A percentile compares a stretch with the other conserved stretches of the same genome.
Evolutionary conservation across 2,329 filamentous ascomycete genomes (phyloP).

Genomic region (Gaeumannomyces sp.): DNA sequence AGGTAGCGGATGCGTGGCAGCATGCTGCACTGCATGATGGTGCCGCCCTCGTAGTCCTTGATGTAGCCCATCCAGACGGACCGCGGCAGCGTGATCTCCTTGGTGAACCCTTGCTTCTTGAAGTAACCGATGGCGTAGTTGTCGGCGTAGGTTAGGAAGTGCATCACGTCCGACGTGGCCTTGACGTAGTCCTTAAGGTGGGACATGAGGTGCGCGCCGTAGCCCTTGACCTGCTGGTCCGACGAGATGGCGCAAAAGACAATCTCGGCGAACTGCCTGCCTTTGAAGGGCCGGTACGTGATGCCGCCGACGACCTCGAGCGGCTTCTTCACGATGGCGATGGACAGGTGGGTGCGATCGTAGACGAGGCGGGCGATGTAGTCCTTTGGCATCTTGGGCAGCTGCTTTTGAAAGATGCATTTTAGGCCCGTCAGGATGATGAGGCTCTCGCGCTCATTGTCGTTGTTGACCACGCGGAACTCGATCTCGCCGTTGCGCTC

Average conservation of each 20-base stretch:
- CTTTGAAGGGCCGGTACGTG: conserved; percentile 67
- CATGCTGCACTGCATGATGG: conserved; percentile 76
- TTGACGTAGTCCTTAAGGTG: conserved; percentile 74
- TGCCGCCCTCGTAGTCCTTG: conserved; percentile 74
- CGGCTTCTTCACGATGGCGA: conserved; percentile 70
- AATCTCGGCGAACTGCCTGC: conserved; percentile 67
- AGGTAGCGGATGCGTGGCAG: conserved; percentile 68
- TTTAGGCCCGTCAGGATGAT: conserved; percentile 70
- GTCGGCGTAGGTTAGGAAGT: conserved; percentile 72
- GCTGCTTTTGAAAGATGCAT: conserved; percentile 72
- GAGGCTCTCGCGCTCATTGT: conserved; percentile 59
- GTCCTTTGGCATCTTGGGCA: conserved; percentile 76
- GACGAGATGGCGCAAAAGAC: conserved; percentile 74
- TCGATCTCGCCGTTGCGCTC: conserved; percentile 68
- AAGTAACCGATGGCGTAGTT: conserved; percentile 78
- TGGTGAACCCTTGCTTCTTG: conserved; percentile 74
- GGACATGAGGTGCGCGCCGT: conserved; percentile 71
- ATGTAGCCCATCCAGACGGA: conserved; percentile 75
- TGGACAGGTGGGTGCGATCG: conserved; percentile 67
- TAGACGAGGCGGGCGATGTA: conserved; percentile 73
- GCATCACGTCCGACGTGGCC: conserved; percentile 69
- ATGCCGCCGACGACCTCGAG: conserved; percentile 63
- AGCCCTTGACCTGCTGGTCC: conserved; percentile 73
- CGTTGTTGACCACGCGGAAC: conserved; percentile 72
- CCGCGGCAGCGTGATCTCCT: conserved; percentile 67